Base-by-base conservation (phyloP, 371 early-diverging fungal species). In the Smittium culicis region DNA sequence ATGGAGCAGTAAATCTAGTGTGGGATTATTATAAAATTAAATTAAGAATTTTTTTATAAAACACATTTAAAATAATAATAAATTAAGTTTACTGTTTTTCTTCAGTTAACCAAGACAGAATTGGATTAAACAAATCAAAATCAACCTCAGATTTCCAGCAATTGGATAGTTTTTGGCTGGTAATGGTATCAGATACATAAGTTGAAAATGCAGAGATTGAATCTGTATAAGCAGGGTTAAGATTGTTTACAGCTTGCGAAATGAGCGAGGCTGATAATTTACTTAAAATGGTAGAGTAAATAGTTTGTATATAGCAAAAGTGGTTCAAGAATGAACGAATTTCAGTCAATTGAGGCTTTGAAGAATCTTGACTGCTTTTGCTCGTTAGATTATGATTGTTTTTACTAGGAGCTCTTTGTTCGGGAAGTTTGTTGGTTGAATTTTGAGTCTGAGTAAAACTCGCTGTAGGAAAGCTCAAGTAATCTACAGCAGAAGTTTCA, bases 71-170 rank as follows among this genome's bases (percentile, higher is more conserved):
- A n/a, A n/a, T n/a, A n/a, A n/a, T n/a, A n/a, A n/a, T n/a, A n/a
- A n/a, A n/a, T n/a, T n/a, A n/a, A n/a, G n/a, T n/a, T n/a, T n/a
- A n/a, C n/a, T n/a, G 45, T 45, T 45, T 45, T 14, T 45, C 45
- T 14, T 45, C 27, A 5, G 57, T 57, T n/a, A 57, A 25, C 57
- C 57, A 57, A 57, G 3, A 16, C 5, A 57, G 24, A 3, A 57
- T 25, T 16, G 57, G 57, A 57, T 57, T 57, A 57, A n/a, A 57
- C n/a, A 57, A n/a, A 57, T 57, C 57, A 3, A 57, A 25, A 3
- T 57, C 57, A 14, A 57, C 27, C 25, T 57, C 24, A 20, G 57
- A 57, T 5, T 27, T n/a, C 57, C 57, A 57, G 25, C 57, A n/a
- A 57, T 27, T 25, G 25, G 3, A 20, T 5, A 14, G 8, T 57